A percentile compares a stretch with the other conserved stretches of the same genome.
Conservation (phyloP, 2,329 filamentous ascomycete species). For the Chaetomium strumarium region DNA sequence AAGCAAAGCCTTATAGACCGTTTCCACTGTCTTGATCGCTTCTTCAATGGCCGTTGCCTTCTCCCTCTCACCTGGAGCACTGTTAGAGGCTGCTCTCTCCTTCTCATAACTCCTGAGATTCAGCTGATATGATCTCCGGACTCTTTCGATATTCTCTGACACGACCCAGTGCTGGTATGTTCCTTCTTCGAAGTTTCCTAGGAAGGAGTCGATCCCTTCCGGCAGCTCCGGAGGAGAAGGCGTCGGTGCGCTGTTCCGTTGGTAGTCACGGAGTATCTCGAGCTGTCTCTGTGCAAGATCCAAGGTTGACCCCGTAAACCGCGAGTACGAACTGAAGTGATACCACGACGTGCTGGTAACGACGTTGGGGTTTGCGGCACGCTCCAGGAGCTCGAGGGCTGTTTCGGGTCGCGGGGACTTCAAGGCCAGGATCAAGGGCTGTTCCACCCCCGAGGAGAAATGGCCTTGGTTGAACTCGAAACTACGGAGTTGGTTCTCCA, state of each 20-base stretch:
- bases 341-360: constrained; percentile 39
- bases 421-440: constrained; percentile 62
- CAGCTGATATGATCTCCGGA: constrained; percentile 31
- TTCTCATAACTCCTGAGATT: constrained; percentile 32
- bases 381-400: constrained; percentile 53
- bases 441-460: constrained; percentile 46
- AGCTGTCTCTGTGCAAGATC: constrained; percentile 55
- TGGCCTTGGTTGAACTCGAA: constrained; percentile 43
- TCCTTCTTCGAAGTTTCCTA: constrained; percentile 43
- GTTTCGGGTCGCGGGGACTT: constrained; percentile 42
- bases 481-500: constrained; percentile 32
- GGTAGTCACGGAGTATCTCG: constrained; percentile 42
- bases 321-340: constrained; percentile 31
- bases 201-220: constrained; percentile 45
- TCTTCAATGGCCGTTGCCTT: constrained; percentile 52
- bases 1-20: constrained; percentile 50
- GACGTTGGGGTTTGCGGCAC: constrained; percentile 60
- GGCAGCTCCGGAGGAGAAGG: constrained; percentile 29
- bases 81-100: constrained; percentile 29
- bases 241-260: constrained; percentile 26
- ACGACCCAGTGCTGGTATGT: constrained; percentile 57
- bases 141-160: constrained; percentile 32
- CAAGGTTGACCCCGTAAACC: constrained; percentile 46
- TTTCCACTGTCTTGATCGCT: constrained; percentile 46
- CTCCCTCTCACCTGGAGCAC: constrained; percentile 33